Evolutionary conservation across 148 eudicot species (phyloP).

Genomic region (Chenopodium quinoa): DNA sequence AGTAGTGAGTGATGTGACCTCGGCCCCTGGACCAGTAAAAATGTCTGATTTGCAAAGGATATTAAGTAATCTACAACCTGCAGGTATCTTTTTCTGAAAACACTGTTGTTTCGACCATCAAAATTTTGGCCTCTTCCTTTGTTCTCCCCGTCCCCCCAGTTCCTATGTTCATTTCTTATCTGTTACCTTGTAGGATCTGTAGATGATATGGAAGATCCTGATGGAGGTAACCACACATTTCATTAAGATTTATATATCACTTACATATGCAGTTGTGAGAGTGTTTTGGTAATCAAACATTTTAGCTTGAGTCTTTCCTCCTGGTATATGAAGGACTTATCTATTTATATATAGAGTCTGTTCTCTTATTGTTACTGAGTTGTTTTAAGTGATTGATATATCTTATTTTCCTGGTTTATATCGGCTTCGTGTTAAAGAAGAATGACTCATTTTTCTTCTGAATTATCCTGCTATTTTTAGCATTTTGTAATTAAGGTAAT

Average conservation of each 20-base stretch:
- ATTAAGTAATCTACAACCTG: constrained; percentile 74
- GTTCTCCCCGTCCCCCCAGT: neutral
- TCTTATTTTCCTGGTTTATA: too few species aligned
- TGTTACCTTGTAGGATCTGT: constrained; percentile 28
- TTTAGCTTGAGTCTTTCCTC: neutral
- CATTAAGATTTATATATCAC: neutral
- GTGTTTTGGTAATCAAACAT: neutral
- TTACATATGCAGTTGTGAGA: neutral
- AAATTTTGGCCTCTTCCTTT: constrained; percentile 1
- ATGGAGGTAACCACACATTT: constrained; percentile 63
- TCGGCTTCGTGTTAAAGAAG: neutral
- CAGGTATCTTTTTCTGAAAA: constrained; percentile 42
- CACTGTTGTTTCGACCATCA: neutral
- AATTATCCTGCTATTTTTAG: neutral
- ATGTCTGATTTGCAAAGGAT: constrained; percentile 90
- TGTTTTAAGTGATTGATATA: too few species aligned
- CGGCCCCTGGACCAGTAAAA: constrained; percentile 89
- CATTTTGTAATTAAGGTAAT: neutral
- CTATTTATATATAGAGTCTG: neutral
- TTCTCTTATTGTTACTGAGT: neutral
- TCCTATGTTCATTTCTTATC: neutral
- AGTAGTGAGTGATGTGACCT: constrained; percentile 76
- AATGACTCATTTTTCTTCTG: neutral
- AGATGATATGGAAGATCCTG: constrained; percentile 73
- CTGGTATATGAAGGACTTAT: neutral